These are phyloP conservation scores for Colletotrichum sp. DNA, from an alignment of 2,329 filamentous ascomycete genomes.

Conservation along the genomic window DNA sequence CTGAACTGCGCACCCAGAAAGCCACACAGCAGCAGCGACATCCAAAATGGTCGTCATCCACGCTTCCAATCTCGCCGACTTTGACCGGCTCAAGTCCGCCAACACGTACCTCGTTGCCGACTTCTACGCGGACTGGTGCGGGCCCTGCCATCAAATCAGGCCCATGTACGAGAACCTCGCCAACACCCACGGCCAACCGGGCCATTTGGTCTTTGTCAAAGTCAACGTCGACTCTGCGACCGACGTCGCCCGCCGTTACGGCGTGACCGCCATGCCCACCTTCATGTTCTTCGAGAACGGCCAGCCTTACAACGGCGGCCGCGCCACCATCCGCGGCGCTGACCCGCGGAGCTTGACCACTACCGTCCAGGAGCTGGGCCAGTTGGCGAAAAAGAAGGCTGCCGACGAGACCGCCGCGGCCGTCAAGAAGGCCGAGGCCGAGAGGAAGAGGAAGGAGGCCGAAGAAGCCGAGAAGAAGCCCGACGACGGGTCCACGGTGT, in stretches of 20 bases:
- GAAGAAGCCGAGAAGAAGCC: background rate
- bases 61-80: conserved; percentile 49
- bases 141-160: conserved; percentile 64
- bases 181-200: conserved; percentile 35
- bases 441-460: conserved; percentile 4
- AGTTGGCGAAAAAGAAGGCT: conserved; percentile 27
- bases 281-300: conserved; percentile 66
- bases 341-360: conserved; percentile 20
- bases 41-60: conserved; percentile 35
- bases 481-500: conserved; percentile 18
- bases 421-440: conserved; percentile 30
- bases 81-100: conserved; percentile 50
- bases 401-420: conserved; percentile 26
- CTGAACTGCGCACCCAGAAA: background rate
- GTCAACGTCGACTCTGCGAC: conserved; percentile 62
- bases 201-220: conserved; percentile 59
- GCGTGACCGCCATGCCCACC: conserved; percentile 61
- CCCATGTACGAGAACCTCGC: conserved; percentile 58
- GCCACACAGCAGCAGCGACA: background rate
- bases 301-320: conserved; percentile 46
- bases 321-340: conserved; percentile 32
- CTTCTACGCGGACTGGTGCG: conserved; percentile 66
- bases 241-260: conserved; percentile 53
- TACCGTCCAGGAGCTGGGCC: conserved; percentile 8
- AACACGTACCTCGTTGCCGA: conserved; percentile 60